These are phyloP conservation scores for Cutaneotrichosporon sp. DNA, from an alignment of 1,284 basidiomycete species.

Conservation along the genomic window DNA sequence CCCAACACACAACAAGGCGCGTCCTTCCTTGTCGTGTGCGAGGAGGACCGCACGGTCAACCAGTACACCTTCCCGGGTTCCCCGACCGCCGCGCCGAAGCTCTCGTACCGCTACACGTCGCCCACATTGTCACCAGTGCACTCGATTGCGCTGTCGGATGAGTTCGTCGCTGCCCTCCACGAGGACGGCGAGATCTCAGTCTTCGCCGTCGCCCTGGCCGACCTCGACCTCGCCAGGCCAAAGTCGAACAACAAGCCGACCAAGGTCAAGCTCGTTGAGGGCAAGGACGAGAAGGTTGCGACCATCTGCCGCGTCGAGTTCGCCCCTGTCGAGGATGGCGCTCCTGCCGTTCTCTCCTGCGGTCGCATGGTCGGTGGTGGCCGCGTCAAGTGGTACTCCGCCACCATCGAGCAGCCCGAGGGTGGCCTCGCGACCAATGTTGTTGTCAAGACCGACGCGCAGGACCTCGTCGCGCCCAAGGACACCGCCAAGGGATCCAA, in stretches of 20 bases:
- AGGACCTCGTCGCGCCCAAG: slow-evolving; percentile 50
- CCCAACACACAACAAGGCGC: slow-evolving; percentile 36
- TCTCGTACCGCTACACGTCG: slow-evolving; percentile 62
- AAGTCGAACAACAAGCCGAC: slow-evolving; percentile 43
- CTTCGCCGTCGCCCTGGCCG: slow-evolving; percentile 61
- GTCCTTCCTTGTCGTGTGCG: slow-evolving; percentile 68
- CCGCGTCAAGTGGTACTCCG: slow-evolving; percentile 66
- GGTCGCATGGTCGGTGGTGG: slow-evolving; percentile 66
- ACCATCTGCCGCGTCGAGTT: slow-evolving; percentile 39
- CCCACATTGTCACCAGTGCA: slow-evolving; percentile 65
- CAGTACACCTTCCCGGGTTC: slow-evolving; percentile 61
- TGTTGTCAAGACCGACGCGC: slow-evolving; percentile 57
- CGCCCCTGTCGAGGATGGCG: slow-evolving; percentile 56
- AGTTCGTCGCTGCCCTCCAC: slow-evolving; percentile 64
- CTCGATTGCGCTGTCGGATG: slow-evolving; percentile 57
- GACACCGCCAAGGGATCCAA: slow-evolving; percentile 30
- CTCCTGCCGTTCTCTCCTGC: slow-evolving; percentile 60
- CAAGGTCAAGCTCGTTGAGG: slow-evolving; percentile 46
- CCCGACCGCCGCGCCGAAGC: slow-evolving; percentile 55
- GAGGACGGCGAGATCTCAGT: slow-evolving; percentile 67
- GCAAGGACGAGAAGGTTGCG: slow-evolving; percentile 43
- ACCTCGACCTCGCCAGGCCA: slow-evolving; percentile 54
- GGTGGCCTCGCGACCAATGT: slow-evolving; percentile 48
- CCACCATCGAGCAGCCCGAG: slow-evolving; percentile 63
- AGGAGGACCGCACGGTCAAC: slow-evolving; percentile 71